phyloP scores from a whole-genome alignment of 2,329 filamentous ascomycete species.

The Microdochium bolleyi region DNA sequence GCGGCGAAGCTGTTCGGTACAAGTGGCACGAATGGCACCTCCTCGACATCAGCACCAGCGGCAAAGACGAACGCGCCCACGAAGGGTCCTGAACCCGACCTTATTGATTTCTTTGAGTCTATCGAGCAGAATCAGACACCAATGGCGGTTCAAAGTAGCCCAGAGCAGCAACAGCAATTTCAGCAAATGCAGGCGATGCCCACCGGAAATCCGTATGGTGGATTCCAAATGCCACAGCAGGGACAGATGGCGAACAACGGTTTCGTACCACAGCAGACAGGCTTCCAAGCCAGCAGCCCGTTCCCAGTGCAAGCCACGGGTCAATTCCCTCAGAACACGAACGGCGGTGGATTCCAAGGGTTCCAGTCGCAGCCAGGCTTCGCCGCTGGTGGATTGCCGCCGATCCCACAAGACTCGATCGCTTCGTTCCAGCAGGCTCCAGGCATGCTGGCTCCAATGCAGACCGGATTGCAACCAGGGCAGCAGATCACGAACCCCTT shows the following conservation, averaged over 20 bases:
- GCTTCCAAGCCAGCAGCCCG: conserved; percentile 30
- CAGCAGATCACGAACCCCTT: conserved; percentile 82
- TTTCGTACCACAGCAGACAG: conserved; percentile 21
- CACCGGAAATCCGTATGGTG: conserved; percentile 28
- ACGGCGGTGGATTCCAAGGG: neutral
- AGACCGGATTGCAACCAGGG: conserved; percentile 33
- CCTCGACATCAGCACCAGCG: conserved; percentile 18
- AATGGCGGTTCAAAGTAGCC: conserved; percentile 41
- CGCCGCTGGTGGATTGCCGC: conserved; percentile 69
- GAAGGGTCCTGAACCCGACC: conserved; percentile 64
- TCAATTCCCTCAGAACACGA: conserved; percentile 17
- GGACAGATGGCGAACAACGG: conserved; percentile 22
- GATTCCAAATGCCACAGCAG: conserved; percentile 24
- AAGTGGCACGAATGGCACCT: conserved; percentile 23
- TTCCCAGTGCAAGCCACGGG: conserved; percentile 30
- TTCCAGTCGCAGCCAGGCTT: conserved; percentile 36
- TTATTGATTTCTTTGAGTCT: conserved; percentile 92
- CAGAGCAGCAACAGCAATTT: conserved; percentile 21
- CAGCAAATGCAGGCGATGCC: conserved; percentile 22
- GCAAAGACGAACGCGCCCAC: conserved; percentile 36
- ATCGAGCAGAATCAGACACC: conserved; percentile 84
- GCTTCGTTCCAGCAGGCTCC: conserved; percentile 34
- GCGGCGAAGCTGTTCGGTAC: conserved; percentile 33
- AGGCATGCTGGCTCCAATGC: conserved; percentile 30
- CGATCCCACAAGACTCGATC: conserved; percentile 51